These are phyloP conservation scores for Naumovozyma castellii DNA, from an alignment of 805 yeast genomes.

Conservation along the genomic window DNA sequence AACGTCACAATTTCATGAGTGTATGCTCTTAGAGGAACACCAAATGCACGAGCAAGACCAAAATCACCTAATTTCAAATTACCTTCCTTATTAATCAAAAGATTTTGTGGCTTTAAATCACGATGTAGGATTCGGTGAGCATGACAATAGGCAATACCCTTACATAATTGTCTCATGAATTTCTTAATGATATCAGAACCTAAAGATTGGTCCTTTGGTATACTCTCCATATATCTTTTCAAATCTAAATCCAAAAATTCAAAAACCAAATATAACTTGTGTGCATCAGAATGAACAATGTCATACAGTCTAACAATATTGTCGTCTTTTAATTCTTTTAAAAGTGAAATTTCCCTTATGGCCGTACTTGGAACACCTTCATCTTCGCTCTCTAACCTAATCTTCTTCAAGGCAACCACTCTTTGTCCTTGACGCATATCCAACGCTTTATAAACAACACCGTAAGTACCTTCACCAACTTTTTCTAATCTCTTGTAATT, in stretches of 20 bases:
- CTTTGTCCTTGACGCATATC: constrained; percentile 73
- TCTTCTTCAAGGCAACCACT: constrained; percentile 89
- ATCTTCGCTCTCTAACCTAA: constrained; percentile 80
- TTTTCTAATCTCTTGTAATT: constrained; percentile 92
- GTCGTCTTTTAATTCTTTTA: constrained; percentile 90
- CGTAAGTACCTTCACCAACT: constrained; percentile 96
- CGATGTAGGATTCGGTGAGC: constrained; percentile 58
- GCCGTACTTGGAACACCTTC: constrained; percentile 99
- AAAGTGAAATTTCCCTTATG: constrained; percentile 86
- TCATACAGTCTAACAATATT: constrained; percentile 89
- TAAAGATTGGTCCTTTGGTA: constrained; percentile 78
- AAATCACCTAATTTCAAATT: constrained; percentile 91
- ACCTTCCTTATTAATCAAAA: constrained; percentile 81
- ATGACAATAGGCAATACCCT: constrained; percentile 68
- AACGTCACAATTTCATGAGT: constrained; percentile 95
- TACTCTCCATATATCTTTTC: constrained; percentile 86
- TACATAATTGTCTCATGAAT: constrained; percentile 87
- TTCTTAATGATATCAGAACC: constrained; percentile 79
- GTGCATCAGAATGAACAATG: constrained; percentile 87
- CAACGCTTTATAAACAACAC: constrained; percentile 95
- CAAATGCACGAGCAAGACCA: constrained; percentile 95
- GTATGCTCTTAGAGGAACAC: constrained; percentile 94
- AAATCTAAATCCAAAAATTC: constrained; percentile 90
- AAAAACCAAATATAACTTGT: constrained; percentile 85
- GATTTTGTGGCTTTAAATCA: constrained; percentile 89